Evolutionary conservation across 2,329 filamentous ascomycete species (phyloP).

Genomic region (Cordyceps javanica): DNA sequence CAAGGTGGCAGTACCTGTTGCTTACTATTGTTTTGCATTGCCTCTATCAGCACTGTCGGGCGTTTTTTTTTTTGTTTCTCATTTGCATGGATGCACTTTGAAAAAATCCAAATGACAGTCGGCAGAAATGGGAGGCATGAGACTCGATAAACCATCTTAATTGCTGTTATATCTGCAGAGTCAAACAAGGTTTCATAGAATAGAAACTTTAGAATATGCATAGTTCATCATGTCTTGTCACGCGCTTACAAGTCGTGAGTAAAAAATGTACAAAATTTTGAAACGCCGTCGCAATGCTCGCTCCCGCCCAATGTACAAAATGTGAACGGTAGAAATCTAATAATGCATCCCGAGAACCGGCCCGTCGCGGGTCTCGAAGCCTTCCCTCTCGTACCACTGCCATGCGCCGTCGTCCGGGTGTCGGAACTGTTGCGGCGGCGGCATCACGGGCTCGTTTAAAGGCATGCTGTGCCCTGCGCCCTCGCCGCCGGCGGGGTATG

Average conservation of each 20-base stretch:
- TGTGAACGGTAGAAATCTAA: not conserved
- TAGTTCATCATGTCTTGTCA: not conserved
- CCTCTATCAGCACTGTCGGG: not conserved
- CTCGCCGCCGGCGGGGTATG: not conserved
- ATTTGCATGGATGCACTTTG: not conserved
- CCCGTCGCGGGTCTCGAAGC: constrained; percentile 23
- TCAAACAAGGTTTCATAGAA: too few species aligned
- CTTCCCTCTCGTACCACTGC: constrained; percentile 31
- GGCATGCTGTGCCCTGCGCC: not conserved
- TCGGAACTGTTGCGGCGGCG: constrained; percentile 7
- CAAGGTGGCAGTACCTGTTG: not conserved
- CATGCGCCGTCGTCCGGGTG: constrained; percentile 21
- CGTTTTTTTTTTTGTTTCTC: not conserved
- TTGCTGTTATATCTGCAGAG: too few species aligned
- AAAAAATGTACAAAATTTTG: not conserved
- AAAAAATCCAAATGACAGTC: too few species aligned
- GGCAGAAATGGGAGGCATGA: not conserved
- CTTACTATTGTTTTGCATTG: not conserved
- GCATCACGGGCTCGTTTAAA: not conserved
- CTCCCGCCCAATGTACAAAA: not conserved
- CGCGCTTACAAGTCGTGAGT: not conserved
- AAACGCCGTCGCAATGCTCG: constrained; percentile 11
- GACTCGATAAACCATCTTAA: too few species aligned
- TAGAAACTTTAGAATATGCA: too few species aligned
- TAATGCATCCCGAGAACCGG: constrained; percentile 2